These are phyloP conservation scores for Solanum neorickii DNA, from an alignment of 257 asterid species.

Conservation along the genomic window DNA sequence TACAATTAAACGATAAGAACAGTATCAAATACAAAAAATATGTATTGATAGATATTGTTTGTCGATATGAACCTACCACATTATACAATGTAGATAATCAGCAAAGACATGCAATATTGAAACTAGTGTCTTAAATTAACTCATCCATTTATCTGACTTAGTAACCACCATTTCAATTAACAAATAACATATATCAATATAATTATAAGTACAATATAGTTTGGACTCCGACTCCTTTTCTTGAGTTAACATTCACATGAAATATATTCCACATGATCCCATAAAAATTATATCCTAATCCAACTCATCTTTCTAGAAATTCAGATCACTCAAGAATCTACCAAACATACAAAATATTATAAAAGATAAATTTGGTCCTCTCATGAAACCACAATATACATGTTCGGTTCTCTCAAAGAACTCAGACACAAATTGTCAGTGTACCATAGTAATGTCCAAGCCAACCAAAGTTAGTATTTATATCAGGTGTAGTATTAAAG, in stretches of 20 bases:
- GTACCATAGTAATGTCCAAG: neutral
- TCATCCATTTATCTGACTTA: neutral
- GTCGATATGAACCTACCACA: neutral
- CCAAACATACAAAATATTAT: too few relatives aligned
- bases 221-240: neutral
- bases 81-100: too few relatives aligned
- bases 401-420: neutral
- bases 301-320: neutral
- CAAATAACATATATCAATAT: neutral
- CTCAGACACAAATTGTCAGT: neutral
- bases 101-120: neutral
- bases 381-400: neutral
- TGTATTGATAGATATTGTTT: too few relatives aligned
- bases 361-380: neutral
- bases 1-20: fast-evolving
- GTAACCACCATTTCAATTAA: neutral
- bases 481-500: neutral
- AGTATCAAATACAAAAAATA: neutral
- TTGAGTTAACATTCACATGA: neutral
- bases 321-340: neutral
- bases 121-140: neutral
- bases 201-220: neutral
- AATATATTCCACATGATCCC: neutral
- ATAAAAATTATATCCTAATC: too few relatives aligned
- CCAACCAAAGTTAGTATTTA: neutral